Evolutionary conservation across 2,329 filamentous ascomycete species (phyloP).

Genomic region (Pyricularia sp.): DNA sequence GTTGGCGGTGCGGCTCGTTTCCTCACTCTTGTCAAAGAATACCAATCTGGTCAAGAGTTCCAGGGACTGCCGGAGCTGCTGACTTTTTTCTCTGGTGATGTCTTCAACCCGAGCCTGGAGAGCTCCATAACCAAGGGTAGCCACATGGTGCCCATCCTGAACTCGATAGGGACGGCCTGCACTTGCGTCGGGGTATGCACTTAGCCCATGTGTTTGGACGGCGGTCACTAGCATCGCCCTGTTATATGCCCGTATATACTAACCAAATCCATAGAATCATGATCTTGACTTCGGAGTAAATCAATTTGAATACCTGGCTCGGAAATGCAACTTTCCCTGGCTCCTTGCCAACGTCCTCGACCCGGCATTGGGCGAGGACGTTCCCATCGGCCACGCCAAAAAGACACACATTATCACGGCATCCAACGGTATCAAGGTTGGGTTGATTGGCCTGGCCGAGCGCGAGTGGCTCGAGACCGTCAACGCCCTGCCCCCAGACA

Average conservation of each 20-base stretch:
- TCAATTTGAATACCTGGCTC: conserved; percentile 65
- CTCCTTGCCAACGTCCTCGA: conserved; percentile 82
- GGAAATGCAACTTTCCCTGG: conserved; percentile 80
- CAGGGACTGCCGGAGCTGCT: conserved; percentile 55
- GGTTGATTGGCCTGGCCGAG: conserved; percentile 78
- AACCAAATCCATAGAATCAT: conserved; percentile 53
- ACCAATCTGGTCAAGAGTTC: conserved; percentile 53
- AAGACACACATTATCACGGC: conserved; percentile 69
- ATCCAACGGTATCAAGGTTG: conserved; percentile 78
- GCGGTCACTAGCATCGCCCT: conserved; percentile 35
- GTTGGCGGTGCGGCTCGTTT: conserved; percentile 76
- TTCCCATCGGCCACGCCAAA: conserved; percentile 66
- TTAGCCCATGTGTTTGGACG: neutral
- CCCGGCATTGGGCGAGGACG: conserved; percentile 64
- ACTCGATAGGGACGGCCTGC: conserved; percentile 65
- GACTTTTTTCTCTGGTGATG: conserved; percentile 85
- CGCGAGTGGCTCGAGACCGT: conserved; percentile 85
- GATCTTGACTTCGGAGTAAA: conserved; percentile 85
- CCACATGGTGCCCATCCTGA: conserved; percentile 84
- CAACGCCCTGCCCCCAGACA: conserved; percentile 71
- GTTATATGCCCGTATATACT: neutral
- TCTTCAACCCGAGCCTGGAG: conserved; percentile 84
- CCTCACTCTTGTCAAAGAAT: conserved; percentile 68
- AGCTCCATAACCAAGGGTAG: conserved; percentile 81
- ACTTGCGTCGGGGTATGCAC: conserved; percentile 57